Evolutionary conservation across 1,284 basidiomycete species (phyloP).

Genomic region (Vanrija pseudolonga): DNA sequence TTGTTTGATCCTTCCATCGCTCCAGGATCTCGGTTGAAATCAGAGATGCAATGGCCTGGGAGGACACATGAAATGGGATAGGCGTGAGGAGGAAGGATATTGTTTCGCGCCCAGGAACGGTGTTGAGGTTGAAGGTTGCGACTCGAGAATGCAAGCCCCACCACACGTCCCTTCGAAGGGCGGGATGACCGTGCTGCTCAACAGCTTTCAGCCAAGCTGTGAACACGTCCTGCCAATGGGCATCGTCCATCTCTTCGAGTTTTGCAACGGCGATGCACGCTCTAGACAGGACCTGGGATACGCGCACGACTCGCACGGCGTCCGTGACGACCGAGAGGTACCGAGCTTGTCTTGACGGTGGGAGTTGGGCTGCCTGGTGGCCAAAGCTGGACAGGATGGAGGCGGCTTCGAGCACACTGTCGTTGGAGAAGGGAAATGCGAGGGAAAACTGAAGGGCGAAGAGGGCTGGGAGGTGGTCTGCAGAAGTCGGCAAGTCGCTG

Average conservation of each 20-base stretch:
- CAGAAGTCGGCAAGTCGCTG: constrained; percentile 10
- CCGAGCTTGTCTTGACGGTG: constrained; percentile 6
- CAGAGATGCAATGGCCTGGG: constrained; percentile 1
- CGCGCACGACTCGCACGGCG: neutral
- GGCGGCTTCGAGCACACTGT: constrained; percentile 9
- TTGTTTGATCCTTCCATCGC: constrained; percentile 9
- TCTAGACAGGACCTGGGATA: constrained; percentile 9
- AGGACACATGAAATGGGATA: constrained; percentile 4
- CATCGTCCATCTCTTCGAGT: constrained; percentile 6
- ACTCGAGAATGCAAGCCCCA: constrained; percentile 12
- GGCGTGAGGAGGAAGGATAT: constrained; percentile 16
- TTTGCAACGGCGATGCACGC: constrained; percentile 14
- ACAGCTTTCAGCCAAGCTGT: constrained; percentile 7
- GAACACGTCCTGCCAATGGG: constrained; percentile 7
- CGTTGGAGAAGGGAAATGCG: constrained; percentile 14
- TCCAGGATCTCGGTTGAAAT: neutral
- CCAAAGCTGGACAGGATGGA: constrained; percentile 15
- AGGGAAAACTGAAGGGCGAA: constrained; percentile 17
- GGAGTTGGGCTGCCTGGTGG: neutral
- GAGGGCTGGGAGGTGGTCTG: constrained; percentile 9
- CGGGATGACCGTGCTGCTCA: constrained; percentile 3
- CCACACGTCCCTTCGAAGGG: constrained; percentile 25
- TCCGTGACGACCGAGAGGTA: constrained; percentile 11
- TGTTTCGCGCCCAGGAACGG: constrained; percentile 4
- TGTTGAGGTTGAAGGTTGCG: neutral